Evolutionary conservation across 257 asterid genomes (phyloP).

Genomic region (Penstemon barbatus): DNA sequence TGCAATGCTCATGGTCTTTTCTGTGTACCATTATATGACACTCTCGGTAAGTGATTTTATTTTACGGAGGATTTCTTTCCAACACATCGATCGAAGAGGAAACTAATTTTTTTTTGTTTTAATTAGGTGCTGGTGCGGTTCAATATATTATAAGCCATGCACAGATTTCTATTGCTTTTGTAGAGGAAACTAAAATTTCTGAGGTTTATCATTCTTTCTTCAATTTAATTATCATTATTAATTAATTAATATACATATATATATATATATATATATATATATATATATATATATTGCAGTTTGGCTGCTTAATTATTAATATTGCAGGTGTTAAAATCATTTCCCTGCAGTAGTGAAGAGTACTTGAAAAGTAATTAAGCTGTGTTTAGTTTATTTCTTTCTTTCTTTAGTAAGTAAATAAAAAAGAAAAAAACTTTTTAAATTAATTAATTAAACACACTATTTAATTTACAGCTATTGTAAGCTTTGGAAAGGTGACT

Average conservation of each 20-base stretch:
- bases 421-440: neutral
- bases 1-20: constrained; percentile 78
- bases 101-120: constrained; percentile 10
- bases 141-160: constrained; percentile 76
- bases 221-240: neutral
- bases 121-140: constrained; percentile 76
- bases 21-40: constrained; percentile 80
- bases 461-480: constrained; percentile 46
- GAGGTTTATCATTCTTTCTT: constrained; percentile 47
- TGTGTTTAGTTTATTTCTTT: neutral
- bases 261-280: neutral
- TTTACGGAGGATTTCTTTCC: neutral
- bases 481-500: constrained; percentile 69
- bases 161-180: constrained; percentile 66
- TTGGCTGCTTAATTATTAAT: constrained; percentile 16
- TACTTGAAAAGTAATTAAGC: constrained; percentile 59
- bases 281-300: neutral
- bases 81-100: neutral
- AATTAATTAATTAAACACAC: neutral
- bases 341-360: constrained; percentile 48
- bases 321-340: constrained; percentile 62
- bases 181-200: constrained; percentile 62
- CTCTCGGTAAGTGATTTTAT: constrained; percentile 52
- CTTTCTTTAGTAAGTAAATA: neutral
- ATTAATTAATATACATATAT: too few relatives aligned